phyloP scores from a whole-genome alignment of 805 yeast species.

The Pichia paraexigua region DNA sequence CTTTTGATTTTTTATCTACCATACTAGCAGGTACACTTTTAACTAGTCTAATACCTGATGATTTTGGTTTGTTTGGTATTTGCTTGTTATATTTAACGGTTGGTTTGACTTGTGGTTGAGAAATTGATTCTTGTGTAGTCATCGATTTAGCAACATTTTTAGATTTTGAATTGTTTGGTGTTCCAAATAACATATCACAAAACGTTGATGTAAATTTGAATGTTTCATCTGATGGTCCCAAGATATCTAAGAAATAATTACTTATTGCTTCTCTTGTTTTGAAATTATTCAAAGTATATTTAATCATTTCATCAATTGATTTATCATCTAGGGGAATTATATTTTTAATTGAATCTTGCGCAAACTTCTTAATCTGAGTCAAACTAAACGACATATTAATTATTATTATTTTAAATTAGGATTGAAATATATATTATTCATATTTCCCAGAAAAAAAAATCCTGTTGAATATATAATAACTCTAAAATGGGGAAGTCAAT shows the following conservation, averaged over 20 bases:
- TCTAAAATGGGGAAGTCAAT: background rate
- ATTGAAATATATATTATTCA: background rate
- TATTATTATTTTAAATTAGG: background rate
- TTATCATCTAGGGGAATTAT: conserved; percentile 54
- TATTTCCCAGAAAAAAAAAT: too few species aligned
- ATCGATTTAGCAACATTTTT: background rate
- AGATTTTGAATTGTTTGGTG: conserved; percentile 5
- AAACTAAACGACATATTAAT: conserved; percentile 10
- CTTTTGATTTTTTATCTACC: conserved; percentile 5
- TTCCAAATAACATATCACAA: conserved; percentile 31
- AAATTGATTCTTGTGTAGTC: background rate
- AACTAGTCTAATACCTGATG: conserved; percentile 4
- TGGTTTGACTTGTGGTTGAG: conserved; percentile 1
- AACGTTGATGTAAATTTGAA: conserved; percentile 40
- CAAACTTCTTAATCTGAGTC: conserved; percentile 21
- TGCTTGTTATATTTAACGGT: background rate
- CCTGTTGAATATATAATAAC: too few species aligned
- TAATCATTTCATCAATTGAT: conserved; percentile 45
- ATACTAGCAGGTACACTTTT: background rate
- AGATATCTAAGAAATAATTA: conserved; percentile 44
- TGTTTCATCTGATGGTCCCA: conserved; percentile 52
- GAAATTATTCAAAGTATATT: conserved; percentile 39
- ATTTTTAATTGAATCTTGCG: conserved; percentile 17
- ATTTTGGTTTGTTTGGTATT: conserved; percentile 6
- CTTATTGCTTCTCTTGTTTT: conserved; percentile 40